Conservation (phyloP, 352 stramenopile genomes). For the Phytophthora crassamura region DNA sequence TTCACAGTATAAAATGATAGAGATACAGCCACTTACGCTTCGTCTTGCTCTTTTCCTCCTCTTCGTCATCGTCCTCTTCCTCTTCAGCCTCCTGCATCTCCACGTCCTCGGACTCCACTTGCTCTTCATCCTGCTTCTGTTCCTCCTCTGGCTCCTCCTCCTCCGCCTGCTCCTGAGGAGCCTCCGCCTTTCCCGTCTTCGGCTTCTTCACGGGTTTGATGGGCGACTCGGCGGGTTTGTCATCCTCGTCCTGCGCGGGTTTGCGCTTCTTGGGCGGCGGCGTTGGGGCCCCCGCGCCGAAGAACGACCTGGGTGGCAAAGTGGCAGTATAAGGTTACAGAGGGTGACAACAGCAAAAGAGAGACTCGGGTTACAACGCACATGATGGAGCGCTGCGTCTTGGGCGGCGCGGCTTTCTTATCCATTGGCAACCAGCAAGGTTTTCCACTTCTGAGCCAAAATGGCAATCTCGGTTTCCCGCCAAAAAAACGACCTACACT, state of each 20-base stretch:
- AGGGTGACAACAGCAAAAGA: neutral
- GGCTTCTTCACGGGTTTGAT: constrained; percentile 28
- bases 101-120: constrained; percentile 36
- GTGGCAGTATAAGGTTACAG: no score
- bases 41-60: constrained; percentile 35
- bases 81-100: constrained; percentile 39
- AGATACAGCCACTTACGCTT: constrained; percentile 43
- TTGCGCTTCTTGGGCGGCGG: constrained; percentile 39
- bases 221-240: constrained; percentile 1
- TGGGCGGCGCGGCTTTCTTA: constrained; percentile 23
- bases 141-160: constrained; percentile 4
- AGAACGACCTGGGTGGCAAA: constrained; percentile 57
- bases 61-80: constrained; percentile 25
- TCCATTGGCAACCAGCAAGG: neutral
- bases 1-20: neutral
- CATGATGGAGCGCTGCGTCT: constrained; percentile 72
- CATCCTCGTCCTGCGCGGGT: constrained; percentile 17
- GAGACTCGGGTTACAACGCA: constrained; percentile 31
- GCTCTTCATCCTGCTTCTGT: constrained; percentile 4
- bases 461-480: neutral
- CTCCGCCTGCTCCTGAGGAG: constrained; percentile 11
- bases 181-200: constrained; percentile 18
- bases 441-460: constrained; percentile 6
- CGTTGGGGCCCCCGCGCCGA: constrained; percentile 39
- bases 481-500: neutral